Evolutionary conservation across 176 grass and related monocot species (phyloP).

Genomic region (Oryza meyeriana): DNA sequence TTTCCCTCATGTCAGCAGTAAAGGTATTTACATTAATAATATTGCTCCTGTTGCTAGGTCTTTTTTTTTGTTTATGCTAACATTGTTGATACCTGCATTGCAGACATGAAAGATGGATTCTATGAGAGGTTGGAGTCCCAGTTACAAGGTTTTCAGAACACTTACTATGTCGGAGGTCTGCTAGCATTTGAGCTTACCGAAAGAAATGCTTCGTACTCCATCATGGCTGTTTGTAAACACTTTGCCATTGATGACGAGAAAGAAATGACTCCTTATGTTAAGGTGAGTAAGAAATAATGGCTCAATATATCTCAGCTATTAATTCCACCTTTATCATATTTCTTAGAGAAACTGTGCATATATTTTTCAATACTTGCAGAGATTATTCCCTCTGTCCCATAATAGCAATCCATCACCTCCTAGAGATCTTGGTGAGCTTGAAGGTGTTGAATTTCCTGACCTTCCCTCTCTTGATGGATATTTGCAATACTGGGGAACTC

Average conservation of each 20-base stretch:
- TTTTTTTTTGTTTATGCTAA: constrained; percentile 28
- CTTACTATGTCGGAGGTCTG: constrained; percentile 72
- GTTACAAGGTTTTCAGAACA: constrained; percentile 79
- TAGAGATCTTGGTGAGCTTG: constrained; percentile 61
- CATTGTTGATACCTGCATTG: constrained; percentile 26
- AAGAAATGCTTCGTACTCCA: constrained; percentile 62
- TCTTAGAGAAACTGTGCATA: constrained; percentile 4
- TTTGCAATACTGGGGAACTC: constrained; percentile 70
- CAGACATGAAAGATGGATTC: constrained; percentile 72
- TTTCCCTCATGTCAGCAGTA: constrained; percentile 65
- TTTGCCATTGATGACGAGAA: constrained; percentile 44
- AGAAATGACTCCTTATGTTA: constrained; percentile 55
- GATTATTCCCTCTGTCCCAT: constrained; percentile 56
- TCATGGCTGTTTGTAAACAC: constrained; percentile 59
- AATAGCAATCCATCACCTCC: constrained; percentile 39
- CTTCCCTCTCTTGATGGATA: constrained; percentile 61
- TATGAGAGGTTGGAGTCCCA: constrained; percentile 60
- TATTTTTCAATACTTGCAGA: constrained; percentile 40
- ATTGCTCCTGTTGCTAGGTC: not conserved
- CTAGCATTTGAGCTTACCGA: constrained; percentile 79
- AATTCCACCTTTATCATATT: not conserved
- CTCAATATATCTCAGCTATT: not conserved
- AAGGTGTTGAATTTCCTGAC: constrained; percentile 59
- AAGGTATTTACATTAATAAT: constrained; percentile 41
- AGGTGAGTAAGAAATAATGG: constrained; percentile 43